phyloP scores from a whole-genome alignment of 495 filamentous ascomycete genomes.

The Aspergillus homomorphus region DNA sequence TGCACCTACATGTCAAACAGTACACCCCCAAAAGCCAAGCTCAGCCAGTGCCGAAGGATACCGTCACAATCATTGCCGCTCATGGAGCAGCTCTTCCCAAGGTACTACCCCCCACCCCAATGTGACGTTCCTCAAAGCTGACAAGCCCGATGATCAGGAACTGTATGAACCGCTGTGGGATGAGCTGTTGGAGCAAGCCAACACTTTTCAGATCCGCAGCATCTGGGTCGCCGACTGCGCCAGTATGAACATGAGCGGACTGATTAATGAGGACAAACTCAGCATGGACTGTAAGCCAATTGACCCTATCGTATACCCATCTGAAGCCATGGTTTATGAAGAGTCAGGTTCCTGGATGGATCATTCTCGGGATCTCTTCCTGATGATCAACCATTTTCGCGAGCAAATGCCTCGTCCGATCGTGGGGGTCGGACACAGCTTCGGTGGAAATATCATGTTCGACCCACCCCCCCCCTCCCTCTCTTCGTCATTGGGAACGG shows the following conservation, averaged over 20 bases:
- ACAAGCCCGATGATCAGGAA: not conserved
- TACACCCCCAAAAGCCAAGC: not conserved
- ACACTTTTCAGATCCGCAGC: not conserved
- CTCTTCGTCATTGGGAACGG: too few relatives aligned
- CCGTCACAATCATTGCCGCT: not conserved
- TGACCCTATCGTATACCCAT: not conserved
- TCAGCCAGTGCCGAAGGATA: not conserved
- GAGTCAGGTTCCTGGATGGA: constrained; percentile 6
- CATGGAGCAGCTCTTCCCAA: not conserved
- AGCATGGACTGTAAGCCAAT: constrained; percentile 1
- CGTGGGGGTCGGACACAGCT: constrained; percentile 65
- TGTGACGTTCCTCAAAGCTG: too few relatives aligned
- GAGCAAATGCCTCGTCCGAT: constrained; percentile 64
- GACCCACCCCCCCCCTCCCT: not conserved
- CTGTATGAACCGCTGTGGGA: not conserved
- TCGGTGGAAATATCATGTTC: constrained; percentile 48
- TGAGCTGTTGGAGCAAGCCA: not conserved
- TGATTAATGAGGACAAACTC: constrained; percentile 1
- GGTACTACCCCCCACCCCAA: not conserved
- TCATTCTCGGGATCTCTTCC: constrained; percentile 7
- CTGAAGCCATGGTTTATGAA: not conserved
- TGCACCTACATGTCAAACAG: not conserved
- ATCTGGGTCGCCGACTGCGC: not conserved
- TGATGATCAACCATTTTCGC: constrained; percentile 63
- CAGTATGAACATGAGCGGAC: not conserved